Evolutionary conservation across 768 basidiomycete species (phyloP).

Genomic region (Lyophyllum semitale): DNA sequence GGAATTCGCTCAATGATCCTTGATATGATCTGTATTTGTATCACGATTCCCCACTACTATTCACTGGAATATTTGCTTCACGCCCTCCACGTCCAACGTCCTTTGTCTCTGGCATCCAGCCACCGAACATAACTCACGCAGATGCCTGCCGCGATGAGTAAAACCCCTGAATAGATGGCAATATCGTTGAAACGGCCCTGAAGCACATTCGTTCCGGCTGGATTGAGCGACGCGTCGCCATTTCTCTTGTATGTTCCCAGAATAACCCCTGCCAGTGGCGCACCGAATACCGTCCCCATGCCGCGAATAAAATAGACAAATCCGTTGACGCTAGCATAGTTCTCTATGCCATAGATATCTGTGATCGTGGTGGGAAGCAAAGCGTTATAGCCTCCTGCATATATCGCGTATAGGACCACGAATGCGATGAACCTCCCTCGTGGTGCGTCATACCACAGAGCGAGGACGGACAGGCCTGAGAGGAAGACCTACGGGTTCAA

Average conservation of each 20-base stretch:
- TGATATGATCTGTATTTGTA: too few relatives aligned
- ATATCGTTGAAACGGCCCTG: slow-evolving; percentile 35
- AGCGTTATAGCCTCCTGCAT: slow-evolving; percentile 46
- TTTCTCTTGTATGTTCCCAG: slow-evolving; percentile 32
- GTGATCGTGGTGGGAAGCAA: slow-evolving; percentile 44
- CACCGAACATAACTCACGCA: slow-evolving; percentile 44
- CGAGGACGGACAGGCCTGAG: slow-evolving; percentile 39
- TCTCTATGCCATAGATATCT: slow-evolving; percentile 43
- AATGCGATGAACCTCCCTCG: slow-evolving; percentile 40
- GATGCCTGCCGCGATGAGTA: slow-evolving; percentile 35
- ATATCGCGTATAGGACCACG: slow-evolving; percentile 41
- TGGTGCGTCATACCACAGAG: slow-evolving; percentile 42
- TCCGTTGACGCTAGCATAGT: slow-evolving; percentile 43
- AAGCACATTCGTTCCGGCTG: slow-evolving; percentile 11
- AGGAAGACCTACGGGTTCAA: slow-evolving; percentile 33
- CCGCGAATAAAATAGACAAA: slow-evolving; percentile 45
- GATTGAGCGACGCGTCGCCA: neutral
- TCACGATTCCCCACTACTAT: too few relatives aligned
- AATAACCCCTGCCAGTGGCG: slow-evolving; percentile 43
- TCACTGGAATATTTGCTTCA: too few relatives aligned
- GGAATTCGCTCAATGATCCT: too few relatives aligned
- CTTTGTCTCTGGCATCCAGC: slow-evolving; percentile 41
- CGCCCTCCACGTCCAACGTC: slow-evolving; percentile 42
- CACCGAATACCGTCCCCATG: slow-evolving; percentile 39
- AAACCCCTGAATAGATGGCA: slow-evolving; percentile 35